Base-by-base conservation (phyloP, 2,329 filamentous ascomycete species). In the Macroventuria anomochaeta region DNA sequence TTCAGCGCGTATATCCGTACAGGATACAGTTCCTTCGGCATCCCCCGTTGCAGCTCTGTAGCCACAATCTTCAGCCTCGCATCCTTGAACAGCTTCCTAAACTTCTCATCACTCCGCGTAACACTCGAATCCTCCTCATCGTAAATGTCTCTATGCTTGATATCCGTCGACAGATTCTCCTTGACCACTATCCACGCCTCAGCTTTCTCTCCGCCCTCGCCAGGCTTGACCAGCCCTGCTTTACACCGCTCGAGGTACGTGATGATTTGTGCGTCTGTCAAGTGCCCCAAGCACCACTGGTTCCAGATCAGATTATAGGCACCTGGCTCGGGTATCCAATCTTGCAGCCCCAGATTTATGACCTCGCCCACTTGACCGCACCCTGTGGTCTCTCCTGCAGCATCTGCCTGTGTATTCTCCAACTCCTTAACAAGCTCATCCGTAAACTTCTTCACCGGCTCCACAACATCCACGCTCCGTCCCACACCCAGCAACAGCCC, bases 221-320 rank as follows among this genome's bases (percentile, higher is more conserved):
- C 54, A 29, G 58, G 53, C 18, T 65, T 63, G 13, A 61, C 71
- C 18, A 88, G 64, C 0, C 78, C 79, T 0, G 73, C 63, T 40
- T 80, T 82, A 70, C 90, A 90, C 21, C 84, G 80, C 50, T 76
- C 63, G 13, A 97, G 75, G 66, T 88, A 96, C 2, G 77, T 77
- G 1, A 89, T 79, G 3, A 97, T 71, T 71, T 96, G 86, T 7
- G 75, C 75, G 69, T 96, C 91, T 0, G 84, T 91, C 48, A 96
- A 77, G 72, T 97, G 88, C 20, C 90, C 89, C 7, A 93, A 75
- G 73, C 92, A 97, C 92, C 93, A 96, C 74, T 97, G 93, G 46
- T 85, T 88, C 90, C 91, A 96, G 56, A 97, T 86, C 38, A 96
- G 73, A 70, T 93, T 88, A 74, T 97, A 97, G 41, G 76, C 71